phyloP scores from a whole-genome alignment of 2,329 filamentous ascomycete species.

The Pestalotiopsis sp. region DNA sequence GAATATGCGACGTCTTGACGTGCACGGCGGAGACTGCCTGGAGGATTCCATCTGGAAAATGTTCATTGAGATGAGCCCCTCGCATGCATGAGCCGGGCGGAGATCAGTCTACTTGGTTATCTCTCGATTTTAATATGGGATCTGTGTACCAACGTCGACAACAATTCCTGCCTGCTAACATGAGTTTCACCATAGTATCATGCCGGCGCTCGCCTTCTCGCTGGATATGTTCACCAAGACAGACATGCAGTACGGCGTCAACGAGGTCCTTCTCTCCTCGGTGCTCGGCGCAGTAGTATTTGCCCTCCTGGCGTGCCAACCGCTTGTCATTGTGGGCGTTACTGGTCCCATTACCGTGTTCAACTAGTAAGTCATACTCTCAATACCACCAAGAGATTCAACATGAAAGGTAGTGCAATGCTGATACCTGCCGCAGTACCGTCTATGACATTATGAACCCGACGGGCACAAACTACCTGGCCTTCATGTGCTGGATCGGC shows the following conservation, averaged over 20 bases:
- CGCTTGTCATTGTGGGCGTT: slow-evolving; percentile 87
- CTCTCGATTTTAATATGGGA: neutral
- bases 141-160: no score
- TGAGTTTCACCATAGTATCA: slow-evolving; percentile 58
- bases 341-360: slow-evolving; percentile 92
- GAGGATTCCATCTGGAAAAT: slow-evolving; percentile 9
- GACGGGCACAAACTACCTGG: slow-evolving; percentile 78
- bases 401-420: slow-evolving; percentile 2
- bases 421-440: slow-evolving; percentile 52
- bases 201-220: slow-evolving; percentile 86
- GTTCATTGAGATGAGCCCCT: neutral
- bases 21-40: neutral
- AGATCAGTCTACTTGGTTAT: neutral
- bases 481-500: slow-evolving; percentile 92
- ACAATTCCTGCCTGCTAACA: neutral
- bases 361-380: slow-evolving; percentile 64
- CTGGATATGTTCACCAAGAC: slow-evolving; percentile 94
- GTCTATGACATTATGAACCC: slow-evolving; percentile 86
- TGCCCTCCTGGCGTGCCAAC: slow-evolving; percentile 77
- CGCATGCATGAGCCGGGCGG: neutral
- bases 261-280: slow-evolving; percentile 85
- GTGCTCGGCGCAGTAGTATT: slow-evolving; percentile 85
- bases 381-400: slow-evolving; percentile 9
- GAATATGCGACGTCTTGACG: neutral
- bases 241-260: slow-evolving; percentile 81